These are phyloP conservation scores for Cercospora sp. DNA, from an alignment of 2,329 filamentous ascomycete genomes.

Conservation along the genomic window DNA sequence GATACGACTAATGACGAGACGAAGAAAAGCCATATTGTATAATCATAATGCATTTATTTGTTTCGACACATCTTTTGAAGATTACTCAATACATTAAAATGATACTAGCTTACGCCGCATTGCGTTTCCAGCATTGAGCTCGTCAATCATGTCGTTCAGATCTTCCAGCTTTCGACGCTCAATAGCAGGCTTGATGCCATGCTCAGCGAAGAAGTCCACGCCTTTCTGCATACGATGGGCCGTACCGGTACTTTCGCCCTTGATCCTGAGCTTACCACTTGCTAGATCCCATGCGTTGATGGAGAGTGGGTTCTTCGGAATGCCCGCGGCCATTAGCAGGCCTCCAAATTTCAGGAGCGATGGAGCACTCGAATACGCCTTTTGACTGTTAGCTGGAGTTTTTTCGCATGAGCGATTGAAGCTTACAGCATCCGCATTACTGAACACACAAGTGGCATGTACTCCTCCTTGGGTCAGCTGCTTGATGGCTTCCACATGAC, in stretches of 20 bases:
- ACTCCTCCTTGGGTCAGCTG: neutral
- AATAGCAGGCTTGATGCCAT: neutral
- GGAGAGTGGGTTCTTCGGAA: neutral
- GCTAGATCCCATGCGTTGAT: neutral
- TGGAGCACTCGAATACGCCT: neutral
- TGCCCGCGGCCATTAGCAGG: neutral
- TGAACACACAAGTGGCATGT: neutral
- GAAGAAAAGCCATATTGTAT: neutral
- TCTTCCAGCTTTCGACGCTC: neutral
- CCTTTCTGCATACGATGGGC: neutral
- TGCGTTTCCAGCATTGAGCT: neutral
- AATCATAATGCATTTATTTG: neutral
- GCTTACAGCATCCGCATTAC: neutral
- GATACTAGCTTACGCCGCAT: neutral
- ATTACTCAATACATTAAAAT: neutral
- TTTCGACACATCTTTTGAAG: slow-evolving; percentile 17
- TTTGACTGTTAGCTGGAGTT: neutral
- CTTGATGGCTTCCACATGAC: neutral
- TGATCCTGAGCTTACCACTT: neutral
- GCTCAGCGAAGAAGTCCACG: neutral
- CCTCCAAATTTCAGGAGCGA: neutral
- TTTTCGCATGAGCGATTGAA: neutral
- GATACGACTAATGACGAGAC: neutral
- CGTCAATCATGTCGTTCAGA: neutral
- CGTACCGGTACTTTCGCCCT: neutral